phyloP scores from a whole-genome alignment of 768 basidiomycete species.

The Boletus subcaerulescens region DNA sequence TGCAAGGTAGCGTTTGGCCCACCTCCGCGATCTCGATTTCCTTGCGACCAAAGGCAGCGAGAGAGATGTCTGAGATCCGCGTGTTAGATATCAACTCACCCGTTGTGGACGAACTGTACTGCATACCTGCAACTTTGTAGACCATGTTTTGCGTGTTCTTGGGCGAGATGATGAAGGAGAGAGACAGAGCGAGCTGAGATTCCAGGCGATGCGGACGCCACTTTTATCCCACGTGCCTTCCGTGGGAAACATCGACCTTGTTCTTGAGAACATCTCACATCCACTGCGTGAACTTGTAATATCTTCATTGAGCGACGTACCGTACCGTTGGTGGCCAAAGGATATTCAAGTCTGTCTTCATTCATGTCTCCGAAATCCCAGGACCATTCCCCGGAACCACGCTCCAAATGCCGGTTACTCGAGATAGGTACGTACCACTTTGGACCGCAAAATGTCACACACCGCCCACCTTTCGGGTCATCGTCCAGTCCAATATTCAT shows the following conservation, averaged over 20 bases:
- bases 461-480: background rate
- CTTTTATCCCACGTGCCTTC: constrained; percentile 35
- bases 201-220: constrained; percentile 19
- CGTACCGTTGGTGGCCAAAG: background rate
- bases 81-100: background rate
- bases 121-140: constrained; percentile 86
- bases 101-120: background rate
- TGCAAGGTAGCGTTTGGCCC: constrained; percentile 22
- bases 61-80: constrained; percentile 69
- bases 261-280: constrained; percentile 11
- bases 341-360: background rate
- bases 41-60: constrained; percentile 99
- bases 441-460: background rate
- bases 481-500: constrained; percentile 56
- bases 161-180: constrained; percentile 24
- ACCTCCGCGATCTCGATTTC: constrained; percentile 99
- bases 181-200: constrained; percentile 17
- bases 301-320: background rate
- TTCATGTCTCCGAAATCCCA: constrained; percentile 4
- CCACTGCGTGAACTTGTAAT: background rate
- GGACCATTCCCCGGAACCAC: background rate
- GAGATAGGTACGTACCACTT: constrained; percentile 46
- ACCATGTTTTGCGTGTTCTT: constrained; percentile 48
- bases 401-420: constrained; percentile 51
- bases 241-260: constrained; percentile 27